A percentile compares a stretch with the other conserved stretches of the same genome.
phyloP scores from a whole-genome alignment of 129 eudicot species.

The Tagetes erecta region DNA sequence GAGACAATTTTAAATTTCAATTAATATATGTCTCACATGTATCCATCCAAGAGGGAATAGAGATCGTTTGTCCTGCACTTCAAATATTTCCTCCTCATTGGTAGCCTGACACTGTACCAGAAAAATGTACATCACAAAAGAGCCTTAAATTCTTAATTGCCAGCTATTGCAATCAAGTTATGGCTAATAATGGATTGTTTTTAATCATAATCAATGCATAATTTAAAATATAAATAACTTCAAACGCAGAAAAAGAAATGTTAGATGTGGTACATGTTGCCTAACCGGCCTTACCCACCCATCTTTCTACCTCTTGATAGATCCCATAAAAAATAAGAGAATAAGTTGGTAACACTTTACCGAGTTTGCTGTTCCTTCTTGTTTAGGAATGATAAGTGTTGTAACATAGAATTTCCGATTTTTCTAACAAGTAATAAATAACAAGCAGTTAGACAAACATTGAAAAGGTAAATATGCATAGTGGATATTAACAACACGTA shows the following conservation, averaged over 20 bases:
- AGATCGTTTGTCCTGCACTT: constrained; percentile 86
- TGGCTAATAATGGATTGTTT: neutral
- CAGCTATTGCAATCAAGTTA: constrained; percentile 8
- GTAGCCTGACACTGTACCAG: constrained; percentile 85
- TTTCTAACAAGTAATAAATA: constrained; percentile 54
- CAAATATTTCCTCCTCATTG: constrained; percentile 98
- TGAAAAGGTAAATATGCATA: constrained; percentile 16
- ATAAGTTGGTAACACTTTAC: constrained; percentile 43
- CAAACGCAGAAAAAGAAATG: neutral
- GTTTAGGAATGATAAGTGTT: constrained; percentile 96
- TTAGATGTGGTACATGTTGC: neutral
- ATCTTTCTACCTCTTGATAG: constrained; percentile 5
- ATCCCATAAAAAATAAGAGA: constrained; percentile 16
- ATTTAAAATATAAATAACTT: neutral
- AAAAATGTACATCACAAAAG: constrained; percentile 7
- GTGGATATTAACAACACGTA: constrained; percentile 35
- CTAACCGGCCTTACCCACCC: neutral
- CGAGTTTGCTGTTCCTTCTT: constrained; percentile 90
- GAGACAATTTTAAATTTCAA: neutral
- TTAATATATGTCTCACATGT: constrained; percentile 65
- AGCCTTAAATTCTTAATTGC: constrained; percentile 12
- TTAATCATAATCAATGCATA: neutral
- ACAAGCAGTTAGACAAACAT: constrained; percentile 13
- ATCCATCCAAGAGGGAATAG: constrained; percentile 97
- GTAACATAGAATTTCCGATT: constrained; percentile 84